Evolutionary conservation across 495 filamentous ascomycete species (phyloP).

Genomic region (Trichodelitschia bisporula): DNA sequence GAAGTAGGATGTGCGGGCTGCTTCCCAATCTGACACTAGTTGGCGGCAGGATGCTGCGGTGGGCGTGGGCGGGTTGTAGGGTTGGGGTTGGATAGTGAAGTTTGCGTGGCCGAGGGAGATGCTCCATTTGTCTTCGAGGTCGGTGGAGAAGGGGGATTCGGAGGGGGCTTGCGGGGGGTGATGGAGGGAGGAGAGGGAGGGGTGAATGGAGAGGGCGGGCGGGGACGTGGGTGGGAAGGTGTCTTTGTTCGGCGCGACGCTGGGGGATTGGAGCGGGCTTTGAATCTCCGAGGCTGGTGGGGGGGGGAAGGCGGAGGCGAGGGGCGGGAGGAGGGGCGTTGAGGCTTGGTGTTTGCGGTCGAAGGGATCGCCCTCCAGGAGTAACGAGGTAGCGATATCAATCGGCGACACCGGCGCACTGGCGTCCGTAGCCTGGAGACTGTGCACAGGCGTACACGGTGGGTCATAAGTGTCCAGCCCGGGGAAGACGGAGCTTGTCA

Average conservation of each 20-base stretch:
- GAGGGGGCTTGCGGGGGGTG: conserved; percentile 18
- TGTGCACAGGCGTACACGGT: conserved; percentile 11
- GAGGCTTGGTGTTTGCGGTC: conserved; percentile 32
- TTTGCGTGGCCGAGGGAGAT: conserved; percentile 72
- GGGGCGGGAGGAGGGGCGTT: conserved; percentile 61
- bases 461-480: conserved; percentile 13
- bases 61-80: conserved; percentile 40
- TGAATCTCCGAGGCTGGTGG: conserved; percentile 23
- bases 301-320: conserved; percentile 28
- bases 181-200: conserved; percentile 54
- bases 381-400: conserved; percentile 19
- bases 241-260: conserved; percentile 24
- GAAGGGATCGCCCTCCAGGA: conserved; percentile 17
- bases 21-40: conserved; percentile 56
- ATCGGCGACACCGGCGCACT: conserved; percentile 18
- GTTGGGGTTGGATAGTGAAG: conserved; percentile 65
- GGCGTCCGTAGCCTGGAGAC: conserved; percentile 21
- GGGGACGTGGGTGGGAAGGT: conserved; percentile 28
- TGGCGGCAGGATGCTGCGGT: conserved; percentile 35
- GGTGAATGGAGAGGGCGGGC: conserved; percentile 56
- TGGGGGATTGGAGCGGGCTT: conserved; percentile 67
- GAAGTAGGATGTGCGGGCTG: conserved; percentile 54
- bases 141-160: conserved; percentile 26
- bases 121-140: conserved; percentile 56
- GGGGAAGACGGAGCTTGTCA: conserved; percentile 30